A percentile compares a stretch with the other conserved stretches of the same genome.
These are phyloP conservation scores for Nadsonia commutata DNA, from an alignment of 1,139 yeast genomes.

Conservation along the genomic window DNA sequence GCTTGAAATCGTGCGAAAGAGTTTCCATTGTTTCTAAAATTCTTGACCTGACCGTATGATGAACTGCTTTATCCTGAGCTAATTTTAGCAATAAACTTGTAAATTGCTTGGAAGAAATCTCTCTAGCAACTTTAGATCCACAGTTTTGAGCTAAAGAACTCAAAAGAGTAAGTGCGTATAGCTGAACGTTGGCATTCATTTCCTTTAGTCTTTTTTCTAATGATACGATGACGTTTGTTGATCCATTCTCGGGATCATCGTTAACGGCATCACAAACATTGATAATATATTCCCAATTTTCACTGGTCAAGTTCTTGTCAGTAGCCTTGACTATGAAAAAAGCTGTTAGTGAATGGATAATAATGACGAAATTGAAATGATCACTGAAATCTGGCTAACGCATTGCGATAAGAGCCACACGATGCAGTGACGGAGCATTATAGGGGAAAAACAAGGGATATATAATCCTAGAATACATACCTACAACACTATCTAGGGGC, in stretches of 20 bases:
- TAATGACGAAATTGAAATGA: no score
- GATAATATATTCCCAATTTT: constrained; percentile 72
- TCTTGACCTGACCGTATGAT: constrained; percentile 49
- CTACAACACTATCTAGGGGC: no score
- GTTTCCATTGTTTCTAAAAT: constrained; percentile 58
- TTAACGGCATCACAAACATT: constrained; percentile 75
- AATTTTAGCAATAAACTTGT: constrained; percentile 41
- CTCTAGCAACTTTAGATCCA: constrained; percentile 75
- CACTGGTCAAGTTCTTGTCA: constrained; percentile 62
- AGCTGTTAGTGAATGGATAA: no score
- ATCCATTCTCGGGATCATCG: constrained; percentile 52
- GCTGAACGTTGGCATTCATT: constrained; percentile 66
- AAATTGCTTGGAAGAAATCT: constrained; percentile 59
- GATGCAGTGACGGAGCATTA: no score
- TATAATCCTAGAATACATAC: no score
- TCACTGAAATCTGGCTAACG: no score
- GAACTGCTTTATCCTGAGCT: constrained; percentile 44
- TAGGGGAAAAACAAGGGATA: no score
- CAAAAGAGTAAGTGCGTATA: constrained; percentile 57
- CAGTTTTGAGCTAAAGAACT: constrained; percentile 83
- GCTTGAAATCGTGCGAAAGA: constrained; percentile 38
- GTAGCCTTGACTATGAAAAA: constrained; percentile 45
- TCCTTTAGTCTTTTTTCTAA: constrained; percentile 40
- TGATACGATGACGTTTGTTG: constrained; percentile 36
- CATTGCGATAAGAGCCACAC: no score